Conservation (phyloP, 2,329 filamentous ascomycete genomes). For the Nothophaeocryptopus gaeumannii region DNA sequence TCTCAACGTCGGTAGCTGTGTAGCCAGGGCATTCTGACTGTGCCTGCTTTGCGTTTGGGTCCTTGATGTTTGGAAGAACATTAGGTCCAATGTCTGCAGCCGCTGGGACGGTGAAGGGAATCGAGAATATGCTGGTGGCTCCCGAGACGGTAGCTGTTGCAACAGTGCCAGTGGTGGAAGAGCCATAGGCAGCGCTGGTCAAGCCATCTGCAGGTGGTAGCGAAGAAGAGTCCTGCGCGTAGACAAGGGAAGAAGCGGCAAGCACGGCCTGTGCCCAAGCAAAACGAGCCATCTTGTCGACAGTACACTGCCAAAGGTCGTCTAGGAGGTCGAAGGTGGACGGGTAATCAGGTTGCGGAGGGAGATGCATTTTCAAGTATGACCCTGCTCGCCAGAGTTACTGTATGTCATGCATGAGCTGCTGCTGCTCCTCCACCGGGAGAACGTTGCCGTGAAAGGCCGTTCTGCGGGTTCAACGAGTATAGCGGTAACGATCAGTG, state of each 20-base stretch:
- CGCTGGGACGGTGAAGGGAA: conserved; percentile 34
- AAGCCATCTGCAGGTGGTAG: conserved; percentile 21
- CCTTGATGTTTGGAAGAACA: conserved; percentile 60
- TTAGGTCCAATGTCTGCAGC: conserved; percentile 34
- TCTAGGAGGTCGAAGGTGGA: neutral
- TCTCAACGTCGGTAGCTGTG: conserved; percentile 50
- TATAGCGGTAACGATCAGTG: neutral
- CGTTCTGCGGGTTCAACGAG: too few relatives aligned
- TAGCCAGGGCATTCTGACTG: conserved; percentile 61
- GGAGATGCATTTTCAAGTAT: conserved; percentile 6
- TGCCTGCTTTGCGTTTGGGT: conserved; percentile 61
- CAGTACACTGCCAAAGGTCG: conserved; percentile 4
- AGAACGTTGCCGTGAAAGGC: too few relatives aligned
- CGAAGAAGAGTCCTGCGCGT: conserved; percentile 23
- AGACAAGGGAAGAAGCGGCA: conserved; percentile 21
- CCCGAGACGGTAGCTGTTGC: conserved; percentile 31
- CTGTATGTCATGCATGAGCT: too few relatives aligned
- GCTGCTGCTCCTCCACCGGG: neutral
- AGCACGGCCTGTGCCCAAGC: conserved; percentile 24
- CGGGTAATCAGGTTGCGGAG: neutral
- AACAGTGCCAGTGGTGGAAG: conserved; percentile 15
- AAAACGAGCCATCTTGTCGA: conserved; percentile 20
- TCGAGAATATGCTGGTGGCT: conserved; percentile 29
- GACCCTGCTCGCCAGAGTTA: neutral
- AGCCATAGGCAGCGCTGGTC: conserved; percentile 13